Conservation (phyloP, 164 flowering plant genomes). For the Chloranthus sessilifolius region DNA sequence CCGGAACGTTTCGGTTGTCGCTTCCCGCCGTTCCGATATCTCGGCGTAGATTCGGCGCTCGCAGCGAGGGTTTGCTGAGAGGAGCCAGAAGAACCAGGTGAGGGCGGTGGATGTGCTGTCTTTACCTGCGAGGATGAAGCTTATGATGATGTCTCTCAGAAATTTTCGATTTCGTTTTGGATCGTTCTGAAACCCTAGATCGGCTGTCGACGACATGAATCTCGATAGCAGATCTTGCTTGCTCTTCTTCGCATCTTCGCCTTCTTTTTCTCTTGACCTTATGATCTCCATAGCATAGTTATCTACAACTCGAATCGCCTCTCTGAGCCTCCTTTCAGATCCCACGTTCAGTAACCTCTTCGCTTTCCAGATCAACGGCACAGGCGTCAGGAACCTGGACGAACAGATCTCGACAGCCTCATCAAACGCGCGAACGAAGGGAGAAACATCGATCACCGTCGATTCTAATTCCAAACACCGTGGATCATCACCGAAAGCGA, state of each 20-base stretch:
- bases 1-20: constrained; percentile 10
- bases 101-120: constrained; percentile 41
- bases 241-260: neutral
- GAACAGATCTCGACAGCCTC: constrained; percentile 22
- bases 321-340: constrained; percentile 28
- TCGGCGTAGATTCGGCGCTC: constrained; percentile 20
- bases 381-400: constrained; percentile 20
- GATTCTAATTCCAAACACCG: neutral
- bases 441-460: neutral
- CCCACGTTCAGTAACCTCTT: constrained; percentile 32
- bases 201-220: constrained; percentile 18
- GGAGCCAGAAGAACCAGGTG: constrained; percentile 53
- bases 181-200: constrained; percentile 6
- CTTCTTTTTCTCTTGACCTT: constrained; percentile 13
- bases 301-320: constrained; percentile 15
- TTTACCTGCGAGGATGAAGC: constrained; percentile 47
- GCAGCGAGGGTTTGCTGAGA: constrained; percentile 28
- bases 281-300: constrained; percentile 26
- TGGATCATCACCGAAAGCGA: constrained; percentile 45
- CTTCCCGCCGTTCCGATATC: constrained; percentile 5
- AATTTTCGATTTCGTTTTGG: constrained; percentile 21
- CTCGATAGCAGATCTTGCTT: constrained; percentile 31
- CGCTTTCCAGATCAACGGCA: constrained; percentile 34
- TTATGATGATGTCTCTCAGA: constrained; percentile 37
- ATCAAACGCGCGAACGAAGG: constrained; percentile 34